Percentiles rank a stretch among this genome's conserved stretches.
Evolutionary conservation across 352 stramenopile species (phyloP).

Genomic region (Thraustotheca clavata): DNA sequence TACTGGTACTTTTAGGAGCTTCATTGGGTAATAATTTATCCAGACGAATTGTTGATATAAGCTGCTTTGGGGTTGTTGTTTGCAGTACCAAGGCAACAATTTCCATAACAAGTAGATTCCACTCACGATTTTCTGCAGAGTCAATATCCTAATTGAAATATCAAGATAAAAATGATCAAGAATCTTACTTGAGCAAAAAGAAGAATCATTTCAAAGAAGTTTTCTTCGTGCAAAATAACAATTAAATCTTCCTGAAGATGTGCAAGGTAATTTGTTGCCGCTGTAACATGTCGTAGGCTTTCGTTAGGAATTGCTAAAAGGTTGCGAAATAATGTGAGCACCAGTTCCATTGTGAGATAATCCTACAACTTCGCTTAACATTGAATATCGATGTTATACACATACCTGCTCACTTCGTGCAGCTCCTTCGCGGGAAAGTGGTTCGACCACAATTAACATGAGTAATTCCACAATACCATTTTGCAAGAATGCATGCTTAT

Average conservation of each 20-base stretch:
- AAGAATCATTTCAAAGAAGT: conserved; percentile 81
- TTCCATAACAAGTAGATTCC: conserved; percentile 85
- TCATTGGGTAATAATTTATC: conserved; percentile 2
- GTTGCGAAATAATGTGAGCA: conserved; percentile 80
- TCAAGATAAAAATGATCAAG: background rate
- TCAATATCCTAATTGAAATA: conserved; percentile 54
- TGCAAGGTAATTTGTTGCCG: conserved; percentile 60
- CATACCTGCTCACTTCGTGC: conserved; percentile 38
- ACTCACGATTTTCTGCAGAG: conserved; percentile 70
- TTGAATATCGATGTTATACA: background rate
- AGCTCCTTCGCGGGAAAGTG: conserved; percentile 54
- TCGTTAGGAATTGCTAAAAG: conserved; percentile 77
- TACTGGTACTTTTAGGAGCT: background rate
- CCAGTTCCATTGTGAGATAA: conserved; percentile 81
- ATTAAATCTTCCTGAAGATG: conserved; percentile 80
- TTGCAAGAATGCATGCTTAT: conserved; percentile 80
- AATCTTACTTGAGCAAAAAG: conserved; percentile 53
- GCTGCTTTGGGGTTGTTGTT: conserved; percentile 53
- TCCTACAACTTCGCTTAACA: conserved; percentile 34
- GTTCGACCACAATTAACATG: conserved; percentile 79
- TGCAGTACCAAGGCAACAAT: conserved; percentile 77
- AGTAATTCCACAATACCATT: conserved; percentile 64
- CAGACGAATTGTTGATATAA: conserved; percentile 52
- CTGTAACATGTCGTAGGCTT: conserved; percentile 69
- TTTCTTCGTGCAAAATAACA: conserved; percentile 64